phyloP scores from a whole-genome alignment of 257 asterid species.

The Cruciata laevipes region DNA sequence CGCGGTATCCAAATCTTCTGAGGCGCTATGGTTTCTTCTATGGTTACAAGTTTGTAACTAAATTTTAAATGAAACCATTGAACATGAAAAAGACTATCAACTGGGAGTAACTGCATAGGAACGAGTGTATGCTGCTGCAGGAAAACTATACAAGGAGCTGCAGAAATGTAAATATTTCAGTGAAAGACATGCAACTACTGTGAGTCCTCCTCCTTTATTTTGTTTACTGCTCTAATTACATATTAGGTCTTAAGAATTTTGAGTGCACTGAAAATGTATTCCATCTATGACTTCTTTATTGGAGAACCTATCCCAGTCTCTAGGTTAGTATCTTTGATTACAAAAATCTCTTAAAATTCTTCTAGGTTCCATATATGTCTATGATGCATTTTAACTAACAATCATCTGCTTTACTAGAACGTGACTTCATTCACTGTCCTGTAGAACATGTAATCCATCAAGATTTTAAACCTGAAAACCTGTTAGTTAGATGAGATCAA shows the following conservation, averaged over 20 bases:
- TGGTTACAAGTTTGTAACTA: slow-evolving; percentile 28
- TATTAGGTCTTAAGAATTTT: too few species aligned
- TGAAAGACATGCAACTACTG: slow-evolving; percentile 91
- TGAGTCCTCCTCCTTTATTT: slow-evolving; percentile 31
- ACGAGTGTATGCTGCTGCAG: slow-evolving; percentile 88
- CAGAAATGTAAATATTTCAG: slow-evolving; percentile 79
- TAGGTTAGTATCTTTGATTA: neutral
- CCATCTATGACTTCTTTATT: neutral
- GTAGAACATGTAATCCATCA: too few species aligned
- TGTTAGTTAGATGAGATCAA: too few species aligned
- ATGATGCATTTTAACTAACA: slow-evolving; percentile 10
- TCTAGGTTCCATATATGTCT: neutral
- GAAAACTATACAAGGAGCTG: slow-evolving; percentile 88
- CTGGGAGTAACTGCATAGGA: slow-evolving; percentile 44
- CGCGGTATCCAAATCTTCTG: slow-evolving; percentile 85
- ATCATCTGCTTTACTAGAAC: slow-evolving; percentile 41
- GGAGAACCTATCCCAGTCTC: too few species aligned
- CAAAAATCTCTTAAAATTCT: neutral
- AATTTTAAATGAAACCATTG: neutral
- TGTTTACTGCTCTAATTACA: too few species aligned
- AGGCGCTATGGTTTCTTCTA: slow-evolving; percentile 88
- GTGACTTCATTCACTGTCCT: too few species aligned
- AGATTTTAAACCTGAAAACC: too few species aligned
- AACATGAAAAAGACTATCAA: slow-evolving; percentile 9
- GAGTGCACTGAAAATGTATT: too few species aligned